Percentiles rank a stretch among this genome's conserved stretches.
Conservation (phyloP, 805 yeast species). For the Yarrowia sp. region DNA sequence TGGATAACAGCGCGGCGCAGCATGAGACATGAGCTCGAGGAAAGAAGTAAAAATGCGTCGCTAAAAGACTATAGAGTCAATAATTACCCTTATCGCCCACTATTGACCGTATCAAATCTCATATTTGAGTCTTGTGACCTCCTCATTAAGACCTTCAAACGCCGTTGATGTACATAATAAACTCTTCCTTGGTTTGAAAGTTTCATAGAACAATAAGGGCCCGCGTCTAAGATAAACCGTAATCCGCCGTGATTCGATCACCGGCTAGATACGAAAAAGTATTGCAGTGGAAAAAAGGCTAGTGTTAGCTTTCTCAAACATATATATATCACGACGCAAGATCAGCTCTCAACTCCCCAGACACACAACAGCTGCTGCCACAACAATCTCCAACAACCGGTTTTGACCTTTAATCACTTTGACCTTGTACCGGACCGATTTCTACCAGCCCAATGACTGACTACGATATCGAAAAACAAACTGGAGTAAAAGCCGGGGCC, state of each 20-base stretch:
- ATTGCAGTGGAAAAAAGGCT: background rate
- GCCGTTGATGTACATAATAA: background rate
- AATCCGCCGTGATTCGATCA: constrained; percentile 6
- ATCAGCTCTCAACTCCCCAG: background rate
- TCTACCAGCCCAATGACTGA: constrained; percentile 11
- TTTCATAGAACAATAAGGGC: constrained; percentile 6
- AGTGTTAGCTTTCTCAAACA: background rate
- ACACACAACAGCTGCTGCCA: constrained; percentile 19
- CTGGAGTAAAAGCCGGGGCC: constrained; percentile 12
- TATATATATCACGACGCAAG: constrained; percentile 9
- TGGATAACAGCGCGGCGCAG: background rate
- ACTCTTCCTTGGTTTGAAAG: background rate
- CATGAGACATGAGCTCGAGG: background rate
- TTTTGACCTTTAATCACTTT: constrained; percentile 22
- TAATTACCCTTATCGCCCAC: background rate
- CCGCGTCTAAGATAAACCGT: background rate
- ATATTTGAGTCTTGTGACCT: background rate
- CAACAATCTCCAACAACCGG: constrained; percentile 3
- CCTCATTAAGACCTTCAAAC: background rate
- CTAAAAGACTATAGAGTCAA: background rate
- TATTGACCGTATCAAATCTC: background rate
- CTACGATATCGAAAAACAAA: constrained; percentile 27
- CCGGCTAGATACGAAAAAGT: constrained; percentile 20
- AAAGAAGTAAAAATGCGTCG: background rate
- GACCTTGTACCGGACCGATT: constrained; percentile 23